Base-by-base conservation (phyloP, 2,329 filamentous ascomycete genomes). In the Neofusicoccum laricinum region DNA sequence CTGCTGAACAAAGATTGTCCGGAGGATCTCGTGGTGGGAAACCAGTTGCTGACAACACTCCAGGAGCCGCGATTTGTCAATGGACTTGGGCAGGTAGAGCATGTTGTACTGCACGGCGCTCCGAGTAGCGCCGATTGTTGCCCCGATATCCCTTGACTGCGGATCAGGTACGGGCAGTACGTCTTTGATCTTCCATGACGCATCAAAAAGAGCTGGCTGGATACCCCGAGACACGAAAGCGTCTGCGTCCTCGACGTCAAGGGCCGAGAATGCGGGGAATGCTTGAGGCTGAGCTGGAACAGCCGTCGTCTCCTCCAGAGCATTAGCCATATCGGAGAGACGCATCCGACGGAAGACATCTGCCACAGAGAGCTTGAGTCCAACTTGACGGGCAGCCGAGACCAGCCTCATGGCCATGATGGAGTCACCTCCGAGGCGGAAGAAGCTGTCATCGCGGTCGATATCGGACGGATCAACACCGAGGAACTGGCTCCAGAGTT, bases 61-160 rank as follows among this genome's bases (percentile, higher is more conserved):
- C 36, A 82, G 76, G 25, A 88, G 79, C 12, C 80, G 79, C 11
- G 78, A 73, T 14, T 79, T 70, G 59, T 88, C 77, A 12, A 89
- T 76, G 0, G 69, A 67, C 0, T 78, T 80, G 25, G 85, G 81
- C 62, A 90, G 83, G 73, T 86, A 86, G 73, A 90, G 85, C 65
- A 88, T 79, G 66, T 87, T 86, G 70, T 91, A 90, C 14, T 87
- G 84, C 1, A 85, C 76, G 0, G 87, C 89, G 70, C 85, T 88
- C 2, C 87, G 82, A 3, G 87, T 87, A 2, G 81, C 75, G 15
- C 84, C 76, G 1, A 85, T 79, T 0, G 87, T 89, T 21, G 81
- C 86, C 65, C 78, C 79, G 45, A 90, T 81, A 14, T 86, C 86
- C 19, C 88, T 78, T 41, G 84, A 79, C 68, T 89, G 87, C 1